Percentiles rank a stretch among this genome's conserved stretches.
phyloP scores from a whole-genome alignment of 768 basidiomycete species.

The Tephrocybe sp. region DNA sequence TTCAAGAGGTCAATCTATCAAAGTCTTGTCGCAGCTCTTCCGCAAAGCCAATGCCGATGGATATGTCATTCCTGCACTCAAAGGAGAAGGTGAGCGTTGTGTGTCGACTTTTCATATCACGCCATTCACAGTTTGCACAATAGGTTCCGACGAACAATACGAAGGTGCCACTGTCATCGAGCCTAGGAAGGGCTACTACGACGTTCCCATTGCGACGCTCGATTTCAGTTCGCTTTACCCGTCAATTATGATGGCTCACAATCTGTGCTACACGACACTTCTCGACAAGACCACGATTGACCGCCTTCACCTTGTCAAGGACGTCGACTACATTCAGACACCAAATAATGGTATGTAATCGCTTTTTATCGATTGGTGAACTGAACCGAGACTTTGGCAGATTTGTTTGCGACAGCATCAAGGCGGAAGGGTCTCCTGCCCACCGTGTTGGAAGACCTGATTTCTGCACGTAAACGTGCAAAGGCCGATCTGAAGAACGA shows the following conservation, averaged over 20 bases:
- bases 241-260: constrained; percentile 99
- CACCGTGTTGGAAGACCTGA: constrained; percentile 89
- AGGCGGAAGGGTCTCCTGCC: constrained; percentile 89
- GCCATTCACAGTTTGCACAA: not conserved
- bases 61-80: constrained; percentile 84
- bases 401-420: constrained; percentile 75
- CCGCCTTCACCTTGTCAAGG: constrained; percentile 73
- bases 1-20: constrained; percentile 96
- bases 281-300: constrained; percentile 79
- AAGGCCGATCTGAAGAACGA: constrained; percentile 97
- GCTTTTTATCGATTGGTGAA: not conserved
- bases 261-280: constrained; percentile 97
- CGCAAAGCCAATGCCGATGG: constrained; percentile 90
- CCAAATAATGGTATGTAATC: constrained; percentile 81
- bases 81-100: constrained; percentile 70
- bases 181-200: constrained; percentile 94
- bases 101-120: not conserved
- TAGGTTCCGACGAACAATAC: constrained; percentile 93
- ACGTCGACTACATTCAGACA: constrained; percentile 90
- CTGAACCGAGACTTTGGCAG: constrained; percentile 36
- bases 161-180: constrained; percentile 99
- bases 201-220: constrained; percentile 93
- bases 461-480: constrained; percentile 90
- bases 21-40: constrained; percentile 94
- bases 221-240: constrained; percentile 99